Evolutionary conservation across 2,329 filamentous ascomycete genomes (phyloP).

Genomic region (Botrytis fabae): DNA sequence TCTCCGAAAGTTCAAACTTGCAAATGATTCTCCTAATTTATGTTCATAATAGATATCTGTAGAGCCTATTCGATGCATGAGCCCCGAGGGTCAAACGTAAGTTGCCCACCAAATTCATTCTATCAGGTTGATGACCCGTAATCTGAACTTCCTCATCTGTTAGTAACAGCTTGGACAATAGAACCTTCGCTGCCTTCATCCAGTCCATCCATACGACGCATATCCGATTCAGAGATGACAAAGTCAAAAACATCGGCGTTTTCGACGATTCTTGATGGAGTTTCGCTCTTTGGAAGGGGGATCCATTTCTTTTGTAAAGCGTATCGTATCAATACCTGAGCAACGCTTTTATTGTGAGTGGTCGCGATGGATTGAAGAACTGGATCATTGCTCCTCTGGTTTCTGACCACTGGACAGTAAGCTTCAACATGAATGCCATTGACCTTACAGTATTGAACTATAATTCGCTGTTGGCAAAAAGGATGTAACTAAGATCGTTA

Average conservation of each 20-base stretch:
- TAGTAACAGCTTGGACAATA: constrained; percentile 38
- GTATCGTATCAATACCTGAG: constrained; percentile 66
- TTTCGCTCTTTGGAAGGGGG: constrained; percentile 66
- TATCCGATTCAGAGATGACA: constrained; percentile 56
- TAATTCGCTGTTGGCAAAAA: constrained; percentile 62
- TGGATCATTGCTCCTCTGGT: constrained; percentile 56
- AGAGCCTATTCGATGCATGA: background rate
- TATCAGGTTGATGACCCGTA: background rate
- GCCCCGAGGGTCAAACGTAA: no score
- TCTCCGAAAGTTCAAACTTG: background rate
- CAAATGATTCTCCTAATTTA: background rate
- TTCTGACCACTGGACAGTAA: constrained; percentile 55
- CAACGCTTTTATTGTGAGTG: constrained; percentile 60
- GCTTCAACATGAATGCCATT: constrained; percentile 55
- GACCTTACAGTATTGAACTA: constrained; percentile 51
- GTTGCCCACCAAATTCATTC: background rate
- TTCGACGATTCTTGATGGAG: constrained; percentile 56
- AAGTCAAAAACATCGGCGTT: constrained; percentile 61
- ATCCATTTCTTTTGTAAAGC: constrained; percentile 61
- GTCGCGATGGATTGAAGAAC: constrained; percentile 56
- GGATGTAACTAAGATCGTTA: constrained; percentile 53
- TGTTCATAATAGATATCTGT: background rate
- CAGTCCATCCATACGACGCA: constrained; percentile 53
- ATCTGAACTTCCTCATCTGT: constrained; percentile 18
- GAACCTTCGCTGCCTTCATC: constrained; percentile 50